Base-by-base conservation (phyloP, 345 rosid species). In the Salix dunnii region DNA sequence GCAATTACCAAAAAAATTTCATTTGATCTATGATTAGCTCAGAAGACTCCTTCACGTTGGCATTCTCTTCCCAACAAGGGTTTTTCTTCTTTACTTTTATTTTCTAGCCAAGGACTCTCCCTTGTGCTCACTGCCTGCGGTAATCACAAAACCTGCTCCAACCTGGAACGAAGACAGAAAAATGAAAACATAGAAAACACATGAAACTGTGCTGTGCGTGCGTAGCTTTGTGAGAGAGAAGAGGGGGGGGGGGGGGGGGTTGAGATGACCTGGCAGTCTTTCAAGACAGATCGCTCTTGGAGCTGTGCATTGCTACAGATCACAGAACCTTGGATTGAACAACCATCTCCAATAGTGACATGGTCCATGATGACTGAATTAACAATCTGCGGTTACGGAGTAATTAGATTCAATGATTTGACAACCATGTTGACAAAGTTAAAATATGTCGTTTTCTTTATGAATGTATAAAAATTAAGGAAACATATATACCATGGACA, bases 281-380 rank as follows among this genome's bases (percentile, higher is more conserved):
- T 96, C 81, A 96, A 77, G 40, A 79, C 73, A 25, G 80, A 96
- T 66, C 96, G 98, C 76, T 96, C 99, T 85, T 90, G 98, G 77
- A 96, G 91, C 82, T 93, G 98, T 28, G 85, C 97, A 30, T 91
- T 96, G 85, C 97, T 92, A 85, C 97, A 96, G 71, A 96, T 75
- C 75, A 96, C 92, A 31, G 99, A 93, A 69, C 94, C 94, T 82
- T 96, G 97, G 79, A 96, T 86, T 10, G 96, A 91, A 80, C 98
- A 93, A 62, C 98, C 97, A 84, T 93, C 99, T 72, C 92, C 97
- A 71, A 91, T 86, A 12, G 95, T 91, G 61, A 91, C 91, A 67
- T 92, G 96, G 84, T 96, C 83, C 99, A 93, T 93, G 53, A 96
- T 88, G 71, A 93, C 85, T 14, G 99, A 96, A 84, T 93, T 96